Percentiles rank a stretch among this genome's conserved stretches.
Conservation (phyloP, 2,329 filamentous ascomycete genomes). For the Colletotrichum graminicola region DNA sequence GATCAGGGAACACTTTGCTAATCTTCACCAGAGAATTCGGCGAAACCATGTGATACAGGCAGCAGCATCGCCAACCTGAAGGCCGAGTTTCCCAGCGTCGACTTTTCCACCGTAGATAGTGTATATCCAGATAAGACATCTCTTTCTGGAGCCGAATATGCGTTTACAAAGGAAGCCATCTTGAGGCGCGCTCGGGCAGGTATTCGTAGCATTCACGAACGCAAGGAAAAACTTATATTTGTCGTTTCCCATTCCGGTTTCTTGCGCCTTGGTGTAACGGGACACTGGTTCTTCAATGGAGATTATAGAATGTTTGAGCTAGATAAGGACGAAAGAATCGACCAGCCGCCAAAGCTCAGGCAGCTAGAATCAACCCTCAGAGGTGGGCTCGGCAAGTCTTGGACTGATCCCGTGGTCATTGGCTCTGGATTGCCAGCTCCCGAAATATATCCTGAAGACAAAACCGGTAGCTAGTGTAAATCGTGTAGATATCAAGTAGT, state of each 20-base stretch:
- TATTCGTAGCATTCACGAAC: slow-evolving; percentile 62
- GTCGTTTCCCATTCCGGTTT: slow-evolving; percentile 77
- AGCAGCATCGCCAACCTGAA: slow-evolving; percentile 58
- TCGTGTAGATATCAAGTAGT: no score
- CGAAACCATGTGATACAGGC: slow-evolving; percentile 73
- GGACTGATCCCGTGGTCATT: slow-evolving; percentile 52
- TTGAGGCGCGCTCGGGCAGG: slow-evolving; percentile 65
- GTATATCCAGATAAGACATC: slow-evolving; percentile 74
- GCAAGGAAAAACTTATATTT: slow-evolving; percentile 72
- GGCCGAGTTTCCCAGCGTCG: slow-evolving; percentile 65
- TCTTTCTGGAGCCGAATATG: slow-evolving; percentile 59
- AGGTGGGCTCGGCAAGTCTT: slow-evolving; percentile 54
- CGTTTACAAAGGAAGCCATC: slow-evolving; percentile 65
- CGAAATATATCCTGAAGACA: background rate
- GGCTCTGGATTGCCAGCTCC: slow-evolving; percentile 54
- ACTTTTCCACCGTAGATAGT: slow-evolving; percentile 69
- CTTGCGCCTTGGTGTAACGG: slow-evolving; percentile 67
- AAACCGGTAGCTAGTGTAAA: background rate
- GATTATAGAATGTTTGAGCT: slow-evolving; percentile 75
- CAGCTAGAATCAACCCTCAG: slow-evolving; percentile 59
- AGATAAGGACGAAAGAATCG: slow-evolving; percentile 45
- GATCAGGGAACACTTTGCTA: slow-evolving; percentile 68
- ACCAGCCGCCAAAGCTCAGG: slow-evolving; percentile 50
- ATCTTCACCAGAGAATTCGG: slow-evolving; percentile 60
- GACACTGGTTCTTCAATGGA: slow-evolving; percentile 69